phyloP scores from a whole-genome alignment of 2,329 filamentous ascomycete species.

The Penicillium sp. region DNA sequence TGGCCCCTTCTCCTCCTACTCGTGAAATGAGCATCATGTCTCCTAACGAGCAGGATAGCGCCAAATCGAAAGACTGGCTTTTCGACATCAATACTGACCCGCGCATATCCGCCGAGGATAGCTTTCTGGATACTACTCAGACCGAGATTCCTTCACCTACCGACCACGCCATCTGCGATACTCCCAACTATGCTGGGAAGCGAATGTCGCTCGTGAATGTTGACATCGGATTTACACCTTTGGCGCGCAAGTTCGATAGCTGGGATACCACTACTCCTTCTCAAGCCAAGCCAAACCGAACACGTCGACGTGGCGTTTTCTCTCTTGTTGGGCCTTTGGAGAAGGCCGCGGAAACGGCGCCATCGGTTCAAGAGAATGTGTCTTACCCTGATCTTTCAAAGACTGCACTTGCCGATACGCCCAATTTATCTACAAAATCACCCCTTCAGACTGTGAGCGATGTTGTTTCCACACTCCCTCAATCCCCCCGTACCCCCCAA shows the following conservation, averaged over 20 bases:
- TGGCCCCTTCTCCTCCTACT: slow-evolving; percentile 28
- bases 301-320: slow-evolving; percentile 40
- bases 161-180: slow-evolving; percentile 17
- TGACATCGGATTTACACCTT: slow-evolving; percentile 64
- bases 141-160: slow-evolving; percentile 19
- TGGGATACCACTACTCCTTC: slow-evolving; percentile 67
- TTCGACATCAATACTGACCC: slow-evolving; percentile 18
- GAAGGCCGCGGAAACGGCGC: slow-evolving; percentile 18
- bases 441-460: slow-evolving; percentile 19
- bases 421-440: slow-evolving; percentile 20
- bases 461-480: slow-evolving; percentile 16
- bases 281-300: slow-evolving; percentile 33
- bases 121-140: slow-evolving; percentile 17
- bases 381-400: slow-evolving; percentile 30
- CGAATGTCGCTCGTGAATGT: slow-evolving; percentile 24
- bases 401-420: slow-evolving; percentile 24
- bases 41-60: slow-evolving; percentile 16
- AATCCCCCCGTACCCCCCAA: slow-evolving; percentile 18
- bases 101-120: slow-evolving; percentile 17
- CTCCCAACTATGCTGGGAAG: slow-evolving; percentile 19
- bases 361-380: slow-evolving; percentile 19
- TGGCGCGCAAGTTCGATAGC: slow-evolving; percentile 63
- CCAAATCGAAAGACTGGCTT: slow-evolving; percentile 35
- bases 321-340: slow-evolving; percentile 38
- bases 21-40: slow-evolving; percentile 11